Evolutionary conservation across 139 green algal species (phyloP), one percentile per base, ranked within the genome.

Genomic region (Nannochloris sp.): DNA sequence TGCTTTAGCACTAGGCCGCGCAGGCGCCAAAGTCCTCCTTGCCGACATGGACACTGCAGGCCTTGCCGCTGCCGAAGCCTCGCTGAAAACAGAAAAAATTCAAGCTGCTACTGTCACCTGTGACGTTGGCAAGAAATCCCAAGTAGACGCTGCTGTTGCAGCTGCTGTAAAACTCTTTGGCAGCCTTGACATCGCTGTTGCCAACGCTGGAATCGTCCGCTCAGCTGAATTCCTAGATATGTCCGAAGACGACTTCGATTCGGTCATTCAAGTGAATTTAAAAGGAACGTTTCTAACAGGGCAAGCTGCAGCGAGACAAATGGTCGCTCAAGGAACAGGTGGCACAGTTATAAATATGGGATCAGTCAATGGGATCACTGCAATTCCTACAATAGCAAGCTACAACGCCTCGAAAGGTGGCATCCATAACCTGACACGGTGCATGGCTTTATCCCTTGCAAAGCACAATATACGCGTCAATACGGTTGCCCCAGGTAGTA

Each of bases 381-480:
- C 83, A 35, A 92, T 92, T 31, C 85, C 85, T 29, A 83, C 70
- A 42, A 83, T 85, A 29, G 23, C 57, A 35, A 59, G 56, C 27
- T 91, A 90, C 73, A 90, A 94, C 48, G 85, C 89, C 5, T 78
- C 74, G 60, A 96, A 96, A 77, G 89, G 89, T 10, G 89, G 89
- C 10, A 67, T 96, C 30, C 79, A 92, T 72, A 90, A 90, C 59
- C 80, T 96, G 24, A 96, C 87, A 0, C 72, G 82, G 19, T 84
- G 70, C 67, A 92, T 92, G 87, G 69, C 89, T 19, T 61, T 96
- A 54, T 64, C 85, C 0, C 77, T 96, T 44, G 86, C 83, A 8
- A 73, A 75, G 0, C 77, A 96, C 56, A 82, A 81, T 54, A 90
- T 96, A n/a, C 61, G 89, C 0, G 89, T 96, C 27, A 96, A 95